Percentiles rank a stretch among this genome's conserved stretches.
These are phyloP conservation scores for Debaryomyces fabryi DNA, from an alignment of 1,139 yeast species.

Conservation along the genomic window DNA sequence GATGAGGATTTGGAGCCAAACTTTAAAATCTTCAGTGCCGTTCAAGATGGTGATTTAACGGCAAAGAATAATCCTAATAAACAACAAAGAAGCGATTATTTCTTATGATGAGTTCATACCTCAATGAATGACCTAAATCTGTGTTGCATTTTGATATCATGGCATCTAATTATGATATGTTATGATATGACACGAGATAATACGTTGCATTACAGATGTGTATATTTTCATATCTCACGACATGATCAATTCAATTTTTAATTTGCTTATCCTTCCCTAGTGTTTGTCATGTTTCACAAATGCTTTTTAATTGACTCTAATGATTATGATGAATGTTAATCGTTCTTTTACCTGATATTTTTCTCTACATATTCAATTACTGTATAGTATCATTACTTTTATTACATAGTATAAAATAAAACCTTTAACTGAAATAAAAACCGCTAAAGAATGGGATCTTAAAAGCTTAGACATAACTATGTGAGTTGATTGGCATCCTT, in stretches of 20 bases:
- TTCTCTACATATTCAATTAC: conserved; percentile 5
- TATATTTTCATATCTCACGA: background rate
- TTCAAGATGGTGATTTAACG: conserved; percentile 76
- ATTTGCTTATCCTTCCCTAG: background rate
- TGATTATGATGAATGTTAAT: conserved; percentile 12
- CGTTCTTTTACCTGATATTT: conserved; percentile 6
- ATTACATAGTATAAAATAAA: conserved; percentile 2
- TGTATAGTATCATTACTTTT: conserved; percentile 7
- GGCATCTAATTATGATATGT: background rate
- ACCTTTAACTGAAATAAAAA: background rate
- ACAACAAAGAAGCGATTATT: conserved; percentile 82
- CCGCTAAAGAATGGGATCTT: too few species aligned
- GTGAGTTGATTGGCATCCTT: too few species aligned
- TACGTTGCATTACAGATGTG: background rate
- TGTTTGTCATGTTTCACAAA: background rate
- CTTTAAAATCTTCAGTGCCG: conserved; percentile 93
- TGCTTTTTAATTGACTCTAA: conserved; percentile 10
- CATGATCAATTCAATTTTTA: conserved; percentile 1
- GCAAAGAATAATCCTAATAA: conserved; percentile 71
- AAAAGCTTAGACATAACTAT: too few species aligned
- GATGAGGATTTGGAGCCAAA: conserved; percentile 86
- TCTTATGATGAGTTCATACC: conserved; percentile 45
- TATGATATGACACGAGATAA: background rate
- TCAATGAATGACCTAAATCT: background rate
- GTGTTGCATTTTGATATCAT: background rate